Conservation (phyloP, 169 alveolate species). For the Eimeria zaria region DNA sequence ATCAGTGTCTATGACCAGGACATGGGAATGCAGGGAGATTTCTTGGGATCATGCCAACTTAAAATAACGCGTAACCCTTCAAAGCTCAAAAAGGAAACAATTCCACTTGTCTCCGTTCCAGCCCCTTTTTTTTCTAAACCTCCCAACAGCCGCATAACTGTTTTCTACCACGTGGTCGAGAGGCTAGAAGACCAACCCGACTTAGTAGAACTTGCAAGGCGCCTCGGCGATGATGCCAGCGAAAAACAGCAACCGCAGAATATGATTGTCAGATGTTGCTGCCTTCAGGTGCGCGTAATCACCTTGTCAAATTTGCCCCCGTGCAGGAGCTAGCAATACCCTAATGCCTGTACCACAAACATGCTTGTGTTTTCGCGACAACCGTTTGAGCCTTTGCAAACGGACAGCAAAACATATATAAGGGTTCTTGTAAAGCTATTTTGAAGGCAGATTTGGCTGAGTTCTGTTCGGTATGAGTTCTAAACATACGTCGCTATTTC, state of each 20-base stretch:
- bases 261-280: conserved; percentile 48
- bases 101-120: conserved; percentile 60
- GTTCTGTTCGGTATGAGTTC: too few species aligned
- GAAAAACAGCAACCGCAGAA: conserved; percentile 51
- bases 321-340: background rate
- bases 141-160: conserved; percentile 76
- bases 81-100: conserved; percentile 58
- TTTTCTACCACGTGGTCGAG: conserved; percentile 73
- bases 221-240: conserved; percentile 49
- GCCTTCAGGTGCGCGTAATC: conserved; percentile 49
- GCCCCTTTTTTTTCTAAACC: conserved; percentile 33
- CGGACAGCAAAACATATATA: background rate
- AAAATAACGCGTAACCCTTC: conserved; percentile 37
- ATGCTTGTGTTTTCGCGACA: background rate
- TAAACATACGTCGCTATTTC: too few species aligned
- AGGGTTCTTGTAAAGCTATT: background rate
- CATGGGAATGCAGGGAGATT: conserved; percentile 59
- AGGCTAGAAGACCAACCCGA: conserved; percentile 78
- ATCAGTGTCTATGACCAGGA: conserved; percentile 74
- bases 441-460: background rate
- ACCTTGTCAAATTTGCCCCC: background rate
- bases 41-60: conserved; percentile 57
- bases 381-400: background rate
- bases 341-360: background rate
- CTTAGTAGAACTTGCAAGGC: conserved; percentile 58